Percentiles rank a stretch among this genome's conserved stretches.
Conservation (phyloP, 208 protist genomes). For the Leishmania amazonensis region DNA sequence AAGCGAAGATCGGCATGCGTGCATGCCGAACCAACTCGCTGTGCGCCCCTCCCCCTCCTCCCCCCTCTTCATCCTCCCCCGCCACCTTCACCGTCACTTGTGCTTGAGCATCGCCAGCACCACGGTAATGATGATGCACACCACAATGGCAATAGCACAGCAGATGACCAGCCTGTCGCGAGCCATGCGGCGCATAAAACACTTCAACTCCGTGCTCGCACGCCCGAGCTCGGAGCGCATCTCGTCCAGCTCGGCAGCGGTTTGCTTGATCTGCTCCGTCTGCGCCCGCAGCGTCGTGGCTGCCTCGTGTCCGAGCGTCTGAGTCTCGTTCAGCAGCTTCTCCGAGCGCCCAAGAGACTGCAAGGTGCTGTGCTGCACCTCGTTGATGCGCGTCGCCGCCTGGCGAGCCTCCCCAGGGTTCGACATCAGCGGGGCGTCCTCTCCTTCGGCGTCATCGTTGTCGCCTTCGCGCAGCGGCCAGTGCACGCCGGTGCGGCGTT, state of each 20-base stretch:
- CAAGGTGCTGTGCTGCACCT: constrained; percentile 61
- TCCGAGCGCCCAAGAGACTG: constrained; percentile 65
- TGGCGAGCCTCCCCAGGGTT: constrained; percentile 40
- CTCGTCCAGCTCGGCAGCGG: constrained; percentile 62
- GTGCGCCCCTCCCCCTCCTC: neutral
- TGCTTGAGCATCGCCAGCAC: constrained; percentile 56
- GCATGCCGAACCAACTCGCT: neutral
- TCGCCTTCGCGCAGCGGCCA: constrained; percentile 26
- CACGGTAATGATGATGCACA: constrained; percentile 82
- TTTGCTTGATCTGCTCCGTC: constrained; percentile 76
- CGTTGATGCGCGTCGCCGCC: constrained; percentile 41
- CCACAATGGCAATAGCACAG: constrained; percentile 70
- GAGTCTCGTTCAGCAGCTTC: constrained; percentile 69
- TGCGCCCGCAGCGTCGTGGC: constrained; percentile 62
- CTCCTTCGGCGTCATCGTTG: constrained; percentile 12
- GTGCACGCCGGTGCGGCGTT: neutral
- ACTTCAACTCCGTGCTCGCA: constrained; percentile 47
- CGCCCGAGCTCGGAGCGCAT: constrained; percentile 45
- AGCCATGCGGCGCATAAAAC: constrained; percentile 83
- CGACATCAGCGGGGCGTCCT: constrained; percentile 32
- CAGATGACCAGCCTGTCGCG: constrained; percentile 87
- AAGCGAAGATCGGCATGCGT: neutral
- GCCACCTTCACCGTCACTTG: constrained; percentile 26
- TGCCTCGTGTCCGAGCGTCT: constrained; percentile 64
- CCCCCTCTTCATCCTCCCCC: neutral